Evolutionary conservation across 2,329 filamentous ascomycete genomes (phyloP).

Genomic region (Penicillium italicum): DNA sequence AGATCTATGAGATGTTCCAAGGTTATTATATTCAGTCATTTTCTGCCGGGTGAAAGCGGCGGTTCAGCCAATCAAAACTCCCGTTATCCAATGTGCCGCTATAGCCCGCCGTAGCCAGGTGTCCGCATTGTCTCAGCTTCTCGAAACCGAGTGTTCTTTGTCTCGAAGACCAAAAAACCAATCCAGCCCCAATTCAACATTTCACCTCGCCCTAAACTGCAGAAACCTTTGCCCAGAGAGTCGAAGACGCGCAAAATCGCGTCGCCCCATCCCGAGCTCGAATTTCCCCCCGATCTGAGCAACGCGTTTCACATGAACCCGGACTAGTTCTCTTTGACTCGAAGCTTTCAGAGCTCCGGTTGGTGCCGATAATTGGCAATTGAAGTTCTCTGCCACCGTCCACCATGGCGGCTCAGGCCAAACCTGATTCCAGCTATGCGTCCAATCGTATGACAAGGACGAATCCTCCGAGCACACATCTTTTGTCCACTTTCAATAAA

Average conservation of each 20-base stretch:
- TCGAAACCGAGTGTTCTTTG: constrained; percentile 3
- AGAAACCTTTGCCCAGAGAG: not conserved
- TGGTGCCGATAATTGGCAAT: not conserved
- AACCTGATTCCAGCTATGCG: constrained; percentile 29
- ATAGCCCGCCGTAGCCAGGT: not conserved
- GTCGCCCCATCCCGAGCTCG: not conserved
- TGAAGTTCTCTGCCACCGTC: not conserved
- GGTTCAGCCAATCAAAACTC: not conserved
- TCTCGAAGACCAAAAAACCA: not conserved
- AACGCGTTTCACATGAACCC: not conserved
- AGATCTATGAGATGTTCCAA: not conserved
- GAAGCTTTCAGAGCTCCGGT: not conserved
- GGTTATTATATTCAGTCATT: not conserved
- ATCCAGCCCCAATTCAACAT: not conserved
- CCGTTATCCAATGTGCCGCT: not conserved
- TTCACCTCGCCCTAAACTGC: not conserved
- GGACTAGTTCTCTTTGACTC: not conserved
- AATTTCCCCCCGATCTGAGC: not conserved
- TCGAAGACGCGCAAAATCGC: not conserved
- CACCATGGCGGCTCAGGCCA: constrained; percentile 20
- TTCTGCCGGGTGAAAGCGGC: not conserved
- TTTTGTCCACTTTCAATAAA: constrained; percentile 28
- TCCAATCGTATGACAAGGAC: constrained; percentile 22
- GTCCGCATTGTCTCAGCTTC: constrained; percentile 2
- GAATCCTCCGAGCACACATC: constrained; percentile 13